Percentiles rank a stretch among this genome's conserved stretches.
These are phyloP conservation scores for Pythium scleroteichum DNA, from an alignment of 352 stramenopile genomes.

Conservation along the genomic window DNA sequence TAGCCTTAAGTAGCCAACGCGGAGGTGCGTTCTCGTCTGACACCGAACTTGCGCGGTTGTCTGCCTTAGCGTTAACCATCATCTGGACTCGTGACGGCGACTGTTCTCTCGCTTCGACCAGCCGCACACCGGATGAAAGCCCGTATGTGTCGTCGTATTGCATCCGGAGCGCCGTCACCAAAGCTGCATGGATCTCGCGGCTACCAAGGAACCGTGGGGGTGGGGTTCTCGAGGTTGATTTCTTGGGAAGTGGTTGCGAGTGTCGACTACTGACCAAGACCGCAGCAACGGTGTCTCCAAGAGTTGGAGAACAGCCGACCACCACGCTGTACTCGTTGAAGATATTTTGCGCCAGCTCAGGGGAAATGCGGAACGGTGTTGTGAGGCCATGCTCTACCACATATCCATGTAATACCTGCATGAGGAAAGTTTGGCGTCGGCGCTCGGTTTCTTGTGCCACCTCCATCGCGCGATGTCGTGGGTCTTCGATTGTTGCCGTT, in stretches of 20 bases:
- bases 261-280: conserved; percentile 26
- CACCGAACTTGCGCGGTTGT: not conserved
- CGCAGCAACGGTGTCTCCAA: conserved; percentile 45
- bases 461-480: conserved; percentile 35
- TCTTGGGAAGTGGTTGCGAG: conserved; percentile 2
- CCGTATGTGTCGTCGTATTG: conserved; percentile 74
- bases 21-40: conserved; percentile 33
- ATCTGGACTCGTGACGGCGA: conserved; percentile 17
- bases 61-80: not conserved
- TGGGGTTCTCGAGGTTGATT: conserved; percentile 5
- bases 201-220: conserved; percentile 31
- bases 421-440: conserved; percentile 58
- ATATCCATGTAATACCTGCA: conserved; percentile 68
- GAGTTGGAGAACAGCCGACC: conserved; percentile 50
- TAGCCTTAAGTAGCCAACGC: conserved; percentile 69
- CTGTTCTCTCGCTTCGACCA: conserved; percentile 13
- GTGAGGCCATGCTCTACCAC: conserved; percentile 40
- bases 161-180: conserved; percentile 51
- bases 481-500: conserved; percentile 43
- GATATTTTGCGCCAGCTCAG: conserved; percentile 36
- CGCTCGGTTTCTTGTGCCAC: conserved; percentile 42
- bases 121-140: conserved; percentile 37
- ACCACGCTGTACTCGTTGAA: conserved; percentile 67
- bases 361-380: conserved; percentile 37
- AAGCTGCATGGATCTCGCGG: conserved; percentile 47